Conservation (phyloP, 2,329 filamentous ascomycete genomes). For the Cercospora nicotianae region DNA sequence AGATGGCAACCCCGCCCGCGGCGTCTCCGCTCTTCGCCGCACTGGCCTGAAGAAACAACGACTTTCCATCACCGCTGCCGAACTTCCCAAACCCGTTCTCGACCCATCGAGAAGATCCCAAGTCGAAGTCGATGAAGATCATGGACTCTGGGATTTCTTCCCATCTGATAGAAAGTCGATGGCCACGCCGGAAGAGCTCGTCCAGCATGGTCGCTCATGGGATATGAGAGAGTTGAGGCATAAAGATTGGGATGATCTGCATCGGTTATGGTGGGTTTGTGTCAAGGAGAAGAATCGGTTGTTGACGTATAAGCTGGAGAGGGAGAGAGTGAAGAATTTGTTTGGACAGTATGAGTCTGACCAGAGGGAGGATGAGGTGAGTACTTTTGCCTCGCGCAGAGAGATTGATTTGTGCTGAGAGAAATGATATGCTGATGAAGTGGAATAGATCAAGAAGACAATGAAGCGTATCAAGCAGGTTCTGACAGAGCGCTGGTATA, state of each 20-base stretch:
- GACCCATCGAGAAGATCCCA: constrained; percentile 58
- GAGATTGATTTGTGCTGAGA: background rate
- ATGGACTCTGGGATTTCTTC: constrained; percentile 95
- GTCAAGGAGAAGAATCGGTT: constrained; percentile 87
- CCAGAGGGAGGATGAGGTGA: constrained; percentile 65
- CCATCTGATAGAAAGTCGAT: constrained; percentile 67
- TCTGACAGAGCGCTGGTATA: constrained; percentile 83
- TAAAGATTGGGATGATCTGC: constrained; percentile 93
- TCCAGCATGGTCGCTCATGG: constrained; percentile 78
- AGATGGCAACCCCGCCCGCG: constrained; percentile 78
- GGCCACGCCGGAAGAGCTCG: constrained; percentile 68
- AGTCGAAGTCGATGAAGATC: constrained; percentile 65
- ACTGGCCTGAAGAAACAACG: constrained; percentile 59
- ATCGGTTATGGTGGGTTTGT: constrained; percentile 92
- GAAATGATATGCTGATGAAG: background rate
- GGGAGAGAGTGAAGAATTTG: constrained; percentile 58
- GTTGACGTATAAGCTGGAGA: constrained; percentile 72
- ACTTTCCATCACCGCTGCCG: constrained; percentile 69
- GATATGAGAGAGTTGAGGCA: constrained; percentile 77
- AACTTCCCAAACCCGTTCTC: constrained; percentile 70
- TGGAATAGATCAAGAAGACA: constrained; percentile 67
- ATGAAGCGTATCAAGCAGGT: constrained; percentile 81
- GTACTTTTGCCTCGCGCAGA: constrained; percentile 30
- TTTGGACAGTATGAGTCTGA: constrained; percentile 71
- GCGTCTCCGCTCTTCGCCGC: constrained; percentile 75